phyloP scores from a whole-genome alignment of 2,329 filamentous ascomycete genomes.

The Sporothrix schenckii region DNA sequence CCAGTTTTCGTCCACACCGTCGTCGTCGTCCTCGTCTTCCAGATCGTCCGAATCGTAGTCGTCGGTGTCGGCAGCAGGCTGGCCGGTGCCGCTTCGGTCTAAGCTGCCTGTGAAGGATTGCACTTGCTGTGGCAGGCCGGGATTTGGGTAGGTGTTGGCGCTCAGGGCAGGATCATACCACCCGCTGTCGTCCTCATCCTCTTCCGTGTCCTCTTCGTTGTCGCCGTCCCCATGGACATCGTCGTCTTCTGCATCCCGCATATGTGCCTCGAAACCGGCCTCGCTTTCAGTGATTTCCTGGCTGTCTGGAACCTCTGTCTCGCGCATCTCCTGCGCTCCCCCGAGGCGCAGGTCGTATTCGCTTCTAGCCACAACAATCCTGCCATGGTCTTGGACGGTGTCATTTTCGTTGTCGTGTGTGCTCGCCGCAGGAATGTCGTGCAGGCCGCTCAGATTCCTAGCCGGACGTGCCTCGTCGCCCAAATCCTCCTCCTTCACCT shows the following conservation, averaged over 20 bases:
- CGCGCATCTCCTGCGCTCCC: neutral
- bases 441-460: constrained; percentile 3
- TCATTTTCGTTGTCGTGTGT: neutral
- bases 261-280: neutral
- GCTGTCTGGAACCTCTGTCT: constrained; percentile 3
- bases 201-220: constrained; percentile 8
- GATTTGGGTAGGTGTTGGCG: neutral
- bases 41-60: constrained; percentile 24
- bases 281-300: neutral
- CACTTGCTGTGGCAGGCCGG: neutral
- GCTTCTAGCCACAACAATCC: constrained; percentile 28
- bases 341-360: neutral
- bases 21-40: constrained; percentile 36
- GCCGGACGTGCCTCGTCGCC: neutral
- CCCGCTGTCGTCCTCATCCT: constrained; percentile 28
- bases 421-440: neutral
- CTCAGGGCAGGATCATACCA: constrained; percentile 7
- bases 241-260: neutral
- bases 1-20: constrained; percentile 32
- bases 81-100: neutral
- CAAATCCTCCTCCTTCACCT: constrained; percentile 22
- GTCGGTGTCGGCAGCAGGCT: neutral
- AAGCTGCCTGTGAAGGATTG: neutral
- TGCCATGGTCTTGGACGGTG: neutral
- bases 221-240: neutral